phyloP scores from a whole-genome alignment of 2,329 filamentous ascomycete genomes.

The Fusarium bactridioides region DNA sequence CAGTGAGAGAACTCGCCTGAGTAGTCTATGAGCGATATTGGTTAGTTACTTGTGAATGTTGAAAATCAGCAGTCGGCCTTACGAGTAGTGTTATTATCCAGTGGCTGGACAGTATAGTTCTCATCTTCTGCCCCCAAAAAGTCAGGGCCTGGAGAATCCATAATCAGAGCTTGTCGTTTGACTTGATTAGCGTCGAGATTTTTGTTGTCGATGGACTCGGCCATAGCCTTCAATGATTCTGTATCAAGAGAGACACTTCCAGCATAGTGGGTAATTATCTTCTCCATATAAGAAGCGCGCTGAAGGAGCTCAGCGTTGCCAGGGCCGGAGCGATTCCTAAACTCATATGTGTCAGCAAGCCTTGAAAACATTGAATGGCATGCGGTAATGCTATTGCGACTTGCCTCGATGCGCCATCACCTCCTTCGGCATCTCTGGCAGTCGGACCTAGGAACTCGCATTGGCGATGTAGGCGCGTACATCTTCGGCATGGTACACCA shows the following conservation, averaged over 20 bases:
- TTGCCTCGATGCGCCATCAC: slow-evolving; percentile 37
- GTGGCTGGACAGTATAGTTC: slow-evolving; percentile 51
- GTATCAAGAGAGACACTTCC: slow-evolving; percentile 49
- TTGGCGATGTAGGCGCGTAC: slow-evolving; percentile 58
- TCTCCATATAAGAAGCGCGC: slow-evolving; percentile 52
- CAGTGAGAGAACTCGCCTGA: slow-evolving; percentile 62
- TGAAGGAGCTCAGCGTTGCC: slow-evolving; percentile 38
- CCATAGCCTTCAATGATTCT: slow-evolving; percentile 49
- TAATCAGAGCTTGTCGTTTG: slow-evolving; percentile 29
- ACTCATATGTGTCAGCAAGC: slow-evolving; percentile 16
- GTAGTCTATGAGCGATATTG: slow-evolving; percentile 49
- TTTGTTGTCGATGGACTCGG: slow-evolving; percentile 52
- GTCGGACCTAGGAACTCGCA: slow-evolving; percentile 56
- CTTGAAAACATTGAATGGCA: not conserved
- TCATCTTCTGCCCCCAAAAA: slow-evolving; percentile 47
- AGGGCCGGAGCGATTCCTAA: slow-evolving; percentile 36
- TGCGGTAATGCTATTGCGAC: not conserved
- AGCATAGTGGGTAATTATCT: slow-evolving; percentile 56
- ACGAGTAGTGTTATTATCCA: slow-evolving; percentile 54
- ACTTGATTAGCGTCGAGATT: slow-evolving; percentile 22
- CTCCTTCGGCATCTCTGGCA: slow-evolving; percentile 42
- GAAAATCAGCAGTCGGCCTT: slow-evolving; percentile 27
- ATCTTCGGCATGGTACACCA: slow-evolving; percentile 61
- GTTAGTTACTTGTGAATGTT: not conserved
- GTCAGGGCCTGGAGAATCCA: slow-evolving; percentile 38